Evolutionary conservation across 441 rosid species (phyloP).

Genomic region (Populus hybrid): DNA sequence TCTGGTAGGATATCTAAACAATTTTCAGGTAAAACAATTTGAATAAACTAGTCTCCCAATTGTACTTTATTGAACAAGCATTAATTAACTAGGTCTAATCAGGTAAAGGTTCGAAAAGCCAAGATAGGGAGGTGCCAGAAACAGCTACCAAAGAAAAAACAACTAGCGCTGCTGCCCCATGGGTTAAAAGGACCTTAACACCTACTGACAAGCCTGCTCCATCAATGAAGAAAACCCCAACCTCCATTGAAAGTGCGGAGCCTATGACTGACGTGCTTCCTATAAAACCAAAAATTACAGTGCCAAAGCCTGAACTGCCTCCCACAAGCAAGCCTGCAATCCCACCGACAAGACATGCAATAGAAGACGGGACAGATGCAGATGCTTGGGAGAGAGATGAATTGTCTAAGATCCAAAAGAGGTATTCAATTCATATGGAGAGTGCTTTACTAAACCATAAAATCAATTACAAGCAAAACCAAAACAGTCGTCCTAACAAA

Average conservation of each 20-base stretch:
- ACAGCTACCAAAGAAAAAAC: conserved; percentile 22
- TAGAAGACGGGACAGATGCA: conserved; percentile 35
- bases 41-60: not conserved
- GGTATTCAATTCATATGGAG: conserved; percentile 29
- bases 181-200: conserved; percentile 25
- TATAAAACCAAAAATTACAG: not conserved
- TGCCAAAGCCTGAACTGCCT: conserved; percentile 22
- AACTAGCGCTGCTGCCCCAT: conserved; percentile 21
- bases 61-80: not conserved
- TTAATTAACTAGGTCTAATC: not conserved
- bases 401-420: conserved; percentile 43
- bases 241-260: not conserved
- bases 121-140: conserved; percentile 17
- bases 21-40: conserved; percentile 32
- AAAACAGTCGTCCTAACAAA: not conserved
- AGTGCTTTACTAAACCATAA: not conserved
- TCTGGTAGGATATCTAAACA: conserved; percentile 28
- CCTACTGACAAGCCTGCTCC: conserved; percentile 22
- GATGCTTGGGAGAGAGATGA: conserved; percentile 61
- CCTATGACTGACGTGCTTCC: not conserved
- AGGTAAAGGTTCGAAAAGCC: conserved; percentile 36
- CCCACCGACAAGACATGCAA: conserved; percentile 18
- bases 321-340: conserved; percentile 18
- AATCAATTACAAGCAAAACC: not conserved
- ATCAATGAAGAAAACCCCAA: conserved; percentile 24